Conservation (phyloP, 139 green algal genomes). For the Spirogloea muscicola region DNA sequence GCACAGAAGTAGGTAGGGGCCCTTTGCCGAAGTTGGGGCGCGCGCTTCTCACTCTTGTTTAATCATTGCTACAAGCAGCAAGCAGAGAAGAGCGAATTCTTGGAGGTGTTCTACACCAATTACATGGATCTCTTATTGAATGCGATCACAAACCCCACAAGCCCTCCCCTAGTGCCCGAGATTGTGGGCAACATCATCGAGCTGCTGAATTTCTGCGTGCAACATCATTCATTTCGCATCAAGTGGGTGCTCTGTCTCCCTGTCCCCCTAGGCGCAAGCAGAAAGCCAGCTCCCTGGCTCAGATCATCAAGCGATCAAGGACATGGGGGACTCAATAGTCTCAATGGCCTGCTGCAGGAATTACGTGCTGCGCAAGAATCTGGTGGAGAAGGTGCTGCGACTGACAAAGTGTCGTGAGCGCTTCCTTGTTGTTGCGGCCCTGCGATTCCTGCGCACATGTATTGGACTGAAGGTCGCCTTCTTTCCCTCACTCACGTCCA, state of each 20-base stretch:
- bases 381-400: conserved; percentile 84
- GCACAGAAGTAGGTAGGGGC: too few species aligned
- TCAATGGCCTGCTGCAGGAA: conserved; percentile 53
- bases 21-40: too few species aligned
- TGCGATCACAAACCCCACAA: background rate
- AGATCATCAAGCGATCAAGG: background rate
- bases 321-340: background rate
- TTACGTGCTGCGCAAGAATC: conserved; percentile 65
- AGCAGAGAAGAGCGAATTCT: conserved; percentile 80
- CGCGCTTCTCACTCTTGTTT: too few species aligned
- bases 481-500: background rate
- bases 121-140: conserved; percentile 67
- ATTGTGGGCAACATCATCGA: conserved; percentile 81
- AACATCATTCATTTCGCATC: conserved; percentile 74
- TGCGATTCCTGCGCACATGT: conserved; percentile 90
- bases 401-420: conserved; percentile 76
- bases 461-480: conserved; percentile 64
- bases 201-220: conserved; percentile 92
- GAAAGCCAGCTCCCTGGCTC: background rate
- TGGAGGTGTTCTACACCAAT: conserved; percentile 92
- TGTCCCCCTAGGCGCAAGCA: background rate
- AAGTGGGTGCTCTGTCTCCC: conserved; percentile 67
- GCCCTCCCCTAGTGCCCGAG: conserved; percentile 1
- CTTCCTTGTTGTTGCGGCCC: conserved; percentile 76
- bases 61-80: too few species aligned